Base-by-base conservation (phyloP, 495 filamentous ascomycete genomes). In the Sabuloglossum arenarium region DNA sequence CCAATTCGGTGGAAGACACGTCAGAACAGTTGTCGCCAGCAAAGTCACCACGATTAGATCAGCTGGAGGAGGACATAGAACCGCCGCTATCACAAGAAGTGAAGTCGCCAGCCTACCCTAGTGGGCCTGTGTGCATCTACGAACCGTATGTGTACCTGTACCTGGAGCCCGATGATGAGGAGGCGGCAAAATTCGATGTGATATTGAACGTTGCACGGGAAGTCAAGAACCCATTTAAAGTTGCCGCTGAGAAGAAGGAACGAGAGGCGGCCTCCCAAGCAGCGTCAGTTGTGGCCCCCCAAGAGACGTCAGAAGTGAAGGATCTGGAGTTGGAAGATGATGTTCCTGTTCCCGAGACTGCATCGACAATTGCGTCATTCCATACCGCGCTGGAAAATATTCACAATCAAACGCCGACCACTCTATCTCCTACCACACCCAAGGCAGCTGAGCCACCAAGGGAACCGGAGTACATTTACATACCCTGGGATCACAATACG, bases 401-500 rank as follows among this genome's bases (percentile, higher is more conserved):
- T 65, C 19, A 21, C 3, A 43, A 12, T 23, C 24, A 51, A 19
- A 67, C 30, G 25, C 54, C 62, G 45, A 31, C 62, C 56, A 58
- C 69, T 69, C 60, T 73, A 64, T 54, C 65, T n/a, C 75, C 77
- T 5, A 76, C 74, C 10, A 82, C 79, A 1, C 82, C 84, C 1
- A 80, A 75, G 63, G 70, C 62, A n/a, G 66, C 64, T 9, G 71
- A 69, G 54, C 58, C 43, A 45, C 42, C 16, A 42, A 65, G 61
- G 21, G 60, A 64, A 25, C 91, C 91, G 1, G 91, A 98, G 66
- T 98, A 98, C 64, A 80, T 97, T 53, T 91, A 98, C 64, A 84
- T 98, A 49, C 82, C 79, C 2, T 98, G 91, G 91, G 93, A 98
- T 60, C 91, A 98, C 68, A 96, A 97, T 62, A 94, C 90, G 0